Evolutionary conservation across 495 filamentous ascomycete genomes (phyloP).

Genomic region (Terfezia boudieri): DNA sequence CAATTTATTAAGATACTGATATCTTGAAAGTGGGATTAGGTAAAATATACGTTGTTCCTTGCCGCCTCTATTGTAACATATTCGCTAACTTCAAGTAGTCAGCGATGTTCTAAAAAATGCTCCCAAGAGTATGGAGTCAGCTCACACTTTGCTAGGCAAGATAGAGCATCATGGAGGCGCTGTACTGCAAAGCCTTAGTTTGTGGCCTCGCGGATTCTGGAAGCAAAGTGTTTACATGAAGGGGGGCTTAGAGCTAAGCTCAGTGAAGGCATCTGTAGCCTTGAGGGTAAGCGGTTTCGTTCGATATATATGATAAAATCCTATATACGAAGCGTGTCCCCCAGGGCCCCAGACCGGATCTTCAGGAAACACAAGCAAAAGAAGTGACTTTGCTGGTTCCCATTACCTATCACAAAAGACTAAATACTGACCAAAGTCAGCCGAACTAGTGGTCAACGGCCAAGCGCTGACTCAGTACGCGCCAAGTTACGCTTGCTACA

Average conservation of each 20-base stretch:
- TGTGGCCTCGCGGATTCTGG: too few relatives aligned
- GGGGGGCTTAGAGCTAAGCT: background rate
- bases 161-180: constrained; percentile 59
- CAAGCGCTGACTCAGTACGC: background rate
- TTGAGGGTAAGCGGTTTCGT: background rate
- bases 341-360: too few relatives aligned
- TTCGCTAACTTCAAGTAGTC: constrained; percentile 38
- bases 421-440: too few relatives aligned
- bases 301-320: background rate
- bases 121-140: background rate
- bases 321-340: too few relatives aligned
- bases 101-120: background rate
- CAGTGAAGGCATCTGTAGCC: background rate
- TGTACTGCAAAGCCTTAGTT: constrained; percentile 8
- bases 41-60: constrained; percentile 37
- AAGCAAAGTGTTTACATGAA: background rate
- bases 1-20: constrained; percentile 19
- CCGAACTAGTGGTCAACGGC: too few relatives aligned
- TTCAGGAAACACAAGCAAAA: too few relatives aligned
- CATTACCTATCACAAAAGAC: too few relatives aligned
- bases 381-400: too few relatives aligned
- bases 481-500: background rate
- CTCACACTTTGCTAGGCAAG: constrained; percentile 56
- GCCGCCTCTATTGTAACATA: constrained; percentile 68
- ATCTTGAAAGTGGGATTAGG: background rate